A percentile compares a stretch with the other conserved stretches of the same genome.
These are phyloP conservation scores for Hygrophorus russula DNA, from an alignment of 768 basidiomycete species.

Conservation along the genomic window DNA sequence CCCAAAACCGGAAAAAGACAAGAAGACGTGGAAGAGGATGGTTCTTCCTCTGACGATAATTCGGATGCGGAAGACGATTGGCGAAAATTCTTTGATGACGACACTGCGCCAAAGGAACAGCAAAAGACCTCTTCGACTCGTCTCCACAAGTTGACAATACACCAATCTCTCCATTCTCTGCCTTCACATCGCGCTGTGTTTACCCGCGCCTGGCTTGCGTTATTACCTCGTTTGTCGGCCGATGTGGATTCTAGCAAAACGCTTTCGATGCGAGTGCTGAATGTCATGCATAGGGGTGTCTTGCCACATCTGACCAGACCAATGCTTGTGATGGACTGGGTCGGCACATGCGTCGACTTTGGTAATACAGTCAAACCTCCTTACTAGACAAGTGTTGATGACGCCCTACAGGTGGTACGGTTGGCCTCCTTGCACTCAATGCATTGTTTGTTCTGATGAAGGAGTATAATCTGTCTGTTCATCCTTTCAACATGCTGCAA, in stretches of 20 bases:
- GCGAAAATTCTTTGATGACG: slow-evolving; percentile 77
- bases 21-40: slow-evolving; percentile 19
- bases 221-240: slow-evolving; percentile 49
- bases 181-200: slow-evolving; percentile 73
- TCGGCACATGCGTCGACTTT: slow-evolving; percentile 71
- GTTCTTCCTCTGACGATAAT: slow-evolving; percentile 13
- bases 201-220: slow-evolving; percentile 66
- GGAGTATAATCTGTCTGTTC: slow-evolving; percentile 81
- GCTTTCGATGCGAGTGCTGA: slow-evolving; percentile 48
- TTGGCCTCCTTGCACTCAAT: slow-evolving; percentile 85
- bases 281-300: slow-evolving; percentile 74
- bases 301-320: slow-evolving; percentile 76
- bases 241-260: slow-evolving; percentile 24
- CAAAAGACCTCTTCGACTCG: slow-evolving; percentile 31
- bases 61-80: slow-evolving; percentile 50
- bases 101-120: slow-evolving; percentile 23
- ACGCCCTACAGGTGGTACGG: slow-evolving; percentile 67
- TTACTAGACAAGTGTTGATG: too few species aligned
- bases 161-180: slow-evolving; percentile 69
- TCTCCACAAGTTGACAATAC: slow-evolving; percentile 54
- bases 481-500: background rate
- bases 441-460: slow-evolving; percentile 85
- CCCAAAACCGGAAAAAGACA: slow-evolving; percentile 28
- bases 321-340: slow-evolving; percentile 85
- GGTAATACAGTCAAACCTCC: slow-evolving; percentile 32